Percentiles rank a stretch among this genome's conserved stretches.
These are phyloP conservation scores for Nicotiana paniculata DNA, from an alignment of 257 asterid genomes.

Conservation along the genomic window DNA sequence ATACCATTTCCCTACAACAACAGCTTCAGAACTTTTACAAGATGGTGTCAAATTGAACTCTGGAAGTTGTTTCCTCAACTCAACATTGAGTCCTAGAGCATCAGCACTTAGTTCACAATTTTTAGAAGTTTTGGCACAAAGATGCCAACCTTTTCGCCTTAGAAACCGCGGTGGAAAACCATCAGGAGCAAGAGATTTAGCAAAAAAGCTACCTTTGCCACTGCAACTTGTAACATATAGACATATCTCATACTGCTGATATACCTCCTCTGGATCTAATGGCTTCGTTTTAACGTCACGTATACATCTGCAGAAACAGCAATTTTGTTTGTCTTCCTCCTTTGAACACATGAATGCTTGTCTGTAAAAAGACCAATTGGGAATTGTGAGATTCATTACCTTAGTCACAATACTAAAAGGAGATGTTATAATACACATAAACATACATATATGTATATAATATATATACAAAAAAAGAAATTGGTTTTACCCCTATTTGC, in stretches of 20 bases:
- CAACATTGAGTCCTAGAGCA: slow-evolving; percentile 6
- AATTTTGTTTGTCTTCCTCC: slow-evolving; percentile 41
- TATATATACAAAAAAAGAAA: too few relatives aligned
- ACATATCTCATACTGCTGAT: slow-evolving; percentile 39
- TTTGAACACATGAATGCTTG: slow-evolving; percentile 53
- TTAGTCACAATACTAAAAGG: neutral
- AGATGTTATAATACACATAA: too few relatives aligned
- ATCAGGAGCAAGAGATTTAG: slow-evolving; percentile 27
- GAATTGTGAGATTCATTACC: neutral
- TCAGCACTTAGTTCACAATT: neutral
- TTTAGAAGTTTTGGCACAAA: neutral
- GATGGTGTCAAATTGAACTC: neutral
- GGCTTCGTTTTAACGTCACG: slow-evolving; percentile 44
- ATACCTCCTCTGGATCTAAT: slow-evolving; percentile 37
- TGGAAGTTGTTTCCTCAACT: slow-evolving; percentile 10
- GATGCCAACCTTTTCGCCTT: slow-evolving; percentile 15
- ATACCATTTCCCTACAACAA: slow-evolving; percentile 54
- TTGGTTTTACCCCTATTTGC: neutral
- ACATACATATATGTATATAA: too few relatives aligned
- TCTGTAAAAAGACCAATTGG: slow-evolving; percentile 17
- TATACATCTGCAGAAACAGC: slow-evolving; percentile 43
- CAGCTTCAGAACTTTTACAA: slow-evolving; percentile 1
- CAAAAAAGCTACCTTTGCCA: slow-evolving; percentile 10
- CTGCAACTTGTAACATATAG: slow-evolving; percentile 6
- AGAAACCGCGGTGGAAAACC: slow-evolving; percentile 40